A percentile compares a stretch with the other conserved stretches of the same genome.
These are phyloP conservation scores for Phytopythium ostracodes DNA, from an alignment of 352 stramenopile species.

Conservation along the genomic window DNA sequence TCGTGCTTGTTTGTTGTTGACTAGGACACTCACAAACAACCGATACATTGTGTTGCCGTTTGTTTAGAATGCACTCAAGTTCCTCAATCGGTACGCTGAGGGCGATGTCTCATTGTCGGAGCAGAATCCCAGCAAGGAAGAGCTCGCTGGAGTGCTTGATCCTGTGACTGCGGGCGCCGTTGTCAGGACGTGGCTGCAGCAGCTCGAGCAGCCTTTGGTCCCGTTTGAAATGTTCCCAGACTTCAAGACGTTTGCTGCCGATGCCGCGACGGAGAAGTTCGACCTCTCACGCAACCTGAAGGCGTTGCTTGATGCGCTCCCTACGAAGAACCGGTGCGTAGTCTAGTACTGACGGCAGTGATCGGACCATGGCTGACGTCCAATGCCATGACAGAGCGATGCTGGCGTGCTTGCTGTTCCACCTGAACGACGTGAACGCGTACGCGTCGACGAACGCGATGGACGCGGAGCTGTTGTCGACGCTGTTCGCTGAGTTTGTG, in stretches of 20 bases:
- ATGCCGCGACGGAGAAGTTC: conserved; percentile 41
- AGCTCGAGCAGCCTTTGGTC: conserved; percentile 63
- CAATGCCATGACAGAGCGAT: conserved; percentile 33
- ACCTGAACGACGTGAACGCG: conserved; percentile 78
- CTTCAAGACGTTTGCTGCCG: conserved; percentile 39
- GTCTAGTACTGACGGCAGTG: not conserved
- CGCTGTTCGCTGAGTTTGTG: conserved; percentile 51
- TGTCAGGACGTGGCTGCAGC: conserved; percentile 59
- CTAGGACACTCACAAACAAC: not conserved
- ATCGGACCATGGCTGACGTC: not conserved
- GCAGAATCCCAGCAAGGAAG: conserved; percentile 50
- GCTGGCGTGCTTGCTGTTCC: conserved; percentile 71
- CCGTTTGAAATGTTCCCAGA: conserved; percentile 62
- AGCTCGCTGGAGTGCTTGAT: conserved; percentile 55
- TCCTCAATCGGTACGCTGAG: conserved; percentile 59
- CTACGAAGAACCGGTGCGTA: conserved; percentile 64
- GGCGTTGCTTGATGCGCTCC: conserved; percentile 49
- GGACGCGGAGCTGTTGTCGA: conserved; percentile 47
- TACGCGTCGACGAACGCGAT: conserved; percentile 78
- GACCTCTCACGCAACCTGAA: conserved; percentile 55
- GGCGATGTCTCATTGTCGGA: conserved; percentile 9
- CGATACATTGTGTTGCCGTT: too few relatives aligned
- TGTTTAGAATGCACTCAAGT: conserved; percentile 37
- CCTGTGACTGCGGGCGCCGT: conserved; percentile 52
- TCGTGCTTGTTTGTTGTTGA: conserved; percentile 5